These are phyloP conservation scores for Yamadazyma kitorensis DNA, from an alignment of 805 yeast species.

Conservation along the genomic window DNA sequence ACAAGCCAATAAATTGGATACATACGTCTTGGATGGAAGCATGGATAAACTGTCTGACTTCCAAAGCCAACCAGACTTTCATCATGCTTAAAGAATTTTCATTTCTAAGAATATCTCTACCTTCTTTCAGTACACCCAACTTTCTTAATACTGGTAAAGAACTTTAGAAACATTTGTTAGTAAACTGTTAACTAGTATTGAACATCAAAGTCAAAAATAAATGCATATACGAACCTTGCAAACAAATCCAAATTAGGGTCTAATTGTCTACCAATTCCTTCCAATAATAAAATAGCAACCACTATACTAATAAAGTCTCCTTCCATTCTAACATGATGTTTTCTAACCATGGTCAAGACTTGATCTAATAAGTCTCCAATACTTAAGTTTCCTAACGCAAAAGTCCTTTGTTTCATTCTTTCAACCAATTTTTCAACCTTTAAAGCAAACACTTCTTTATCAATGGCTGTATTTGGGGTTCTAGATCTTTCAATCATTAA, in stretches of 20 bases:
- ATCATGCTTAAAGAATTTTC: conserved; percentile 74
- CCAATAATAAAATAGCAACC: conserved; percentile 86
- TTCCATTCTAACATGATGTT: conserved; percentile 96
- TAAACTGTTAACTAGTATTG: conserved; percentile 10
- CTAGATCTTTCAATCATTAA: conserved; percentile 92
- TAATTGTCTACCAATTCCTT: conserved; percentile 92
- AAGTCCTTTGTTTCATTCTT: conserved; percentile 80
- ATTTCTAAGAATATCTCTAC: conserved; percentile 52
- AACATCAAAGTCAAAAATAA: conserved; percentile 37
- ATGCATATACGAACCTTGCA: conserved; percentile 82
- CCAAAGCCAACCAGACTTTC: conserved; percentile 88
- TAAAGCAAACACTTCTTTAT: conserved; percentile 80
- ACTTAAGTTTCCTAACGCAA: conserved; percentile 86
- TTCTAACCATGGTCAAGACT: conserved; percentile 86
- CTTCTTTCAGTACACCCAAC: conserved; percentile 68
- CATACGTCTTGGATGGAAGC: conserved; percentile 79
- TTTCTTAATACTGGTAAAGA: conserved; percentile 83
- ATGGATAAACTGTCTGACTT: conserved; percentile 79
- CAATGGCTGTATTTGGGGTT: conserved; percentile 88
- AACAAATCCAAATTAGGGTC: conserved; percentile 92
- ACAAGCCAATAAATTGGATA: conserved; percentile 14
- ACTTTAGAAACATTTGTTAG: conserved; percentile 37
- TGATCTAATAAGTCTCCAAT: conserved; percentile 88
- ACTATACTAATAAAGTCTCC: conserved; percentile 94
- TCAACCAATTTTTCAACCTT: conserved; percentile 83